Base-by-base conservation (phyloP, 2,329 filamentous ascomycete species). In the Talaromyces sp. region DNA sequence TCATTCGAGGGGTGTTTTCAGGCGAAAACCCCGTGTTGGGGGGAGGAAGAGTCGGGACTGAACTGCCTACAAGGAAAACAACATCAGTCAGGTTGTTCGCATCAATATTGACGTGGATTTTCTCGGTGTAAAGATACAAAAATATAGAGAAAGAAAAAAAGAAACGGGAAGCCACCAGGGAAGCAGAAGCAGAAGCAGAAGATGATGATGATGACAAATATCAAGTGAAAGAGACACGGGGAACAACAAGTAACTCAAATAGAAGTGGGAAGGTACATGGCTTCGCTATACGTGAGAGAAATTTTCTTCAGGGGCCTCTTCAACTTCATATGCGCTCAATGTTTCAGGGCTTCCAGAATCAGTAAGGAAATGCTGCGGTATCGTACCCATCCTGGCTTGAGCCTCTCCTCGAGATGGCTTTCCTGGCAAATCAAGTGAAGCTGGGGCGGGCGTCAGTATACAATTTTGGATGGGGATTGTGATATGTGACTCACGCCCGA, bases 281-380 rank as follows among this genome's bases (percentile, higher is more conserved):
- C 17, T 53, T 53, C 15, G 25, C 25, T 53, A 30, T 28, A 30
- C 28, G 13, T n/a, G 30, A 60, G 33, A 28, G 22, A 55, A 57
- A 5, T 53, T 27, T 4, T 53, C 49, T 32, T 56, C 60, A 4
- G 65, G 64, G 15, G 64, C 63, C 66, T 77, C 75, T 65, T 77
- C 76, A 62, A 77, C 66, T 67, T 76, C 72, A 64, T 76, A 75
- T 39, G 73, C 67, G 57, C 57, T 70, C 68, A 76, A 65, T 15
- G 69, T 72, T 59, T 71, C 62, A 61, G 68, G 65, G 57, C 64
- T 63, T 55, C 69, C 67, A 55, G 68, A 65, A 36, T 69, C 62
- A 63, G 73, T 71, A 62, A 76, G 69, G 62, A 74, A 65, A 60
- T 69, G 66, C 58, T 67, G 65, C 55, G 57, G 65, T 58, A 51